Evolutionary conservation across 2,329 filamentous ascomycete genomes (phyloP).

Genomic region (Amauroascus verrucosus): DNA sequence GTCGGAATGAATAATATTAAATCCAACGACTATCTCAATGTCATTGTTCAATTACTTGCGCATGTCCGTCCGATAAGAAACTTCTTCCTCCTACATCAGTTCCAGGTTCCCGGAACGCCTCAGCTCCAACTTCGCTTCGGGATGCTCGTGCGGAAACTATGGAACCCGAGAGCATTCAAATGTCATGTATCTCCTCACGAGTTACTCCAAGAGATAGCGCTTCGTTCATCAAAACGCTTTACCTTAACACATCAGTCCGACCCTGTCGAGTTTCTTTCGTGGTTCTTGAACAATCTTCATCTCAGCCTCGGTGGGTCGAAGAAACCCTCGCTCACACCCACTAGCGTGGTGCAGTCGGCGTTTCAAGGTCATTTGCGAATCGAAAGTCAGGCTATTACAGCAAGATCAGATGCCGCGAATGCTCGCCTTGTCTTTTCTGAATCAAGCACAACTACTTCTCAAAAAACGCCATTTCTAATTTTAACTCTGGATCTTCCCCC

Average conservation of each 20-base stretch:
- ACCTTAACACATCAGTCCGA: constrained; percentile 84
- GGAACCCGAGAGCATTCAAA: constrained; percentile 95
- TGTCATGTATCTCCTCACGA: constrained; percentile 95
- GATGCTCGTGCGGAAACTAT: constrained; percentile 88
- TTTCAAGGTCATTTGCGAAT: constrained; percentile 90
- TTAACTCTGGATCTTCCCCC: constrained; percentile 87
- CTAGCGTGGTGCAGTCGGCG: constrained; percentile 75
- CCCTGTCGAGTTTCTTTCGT: constrained; percentile 90
- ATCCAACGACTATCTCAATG: constrained; percentile 97
- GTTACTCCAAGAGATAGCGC: constrained; percentile 83
- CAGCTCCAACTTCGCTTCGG: constrained; percentile 83
- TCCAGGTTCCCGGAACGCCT: constrained; percentile 50
- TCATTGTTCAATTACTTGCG: constrained; percentile 79
- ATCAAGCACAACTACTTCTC: constrained; percentile 66
- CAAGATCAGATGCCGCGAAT: constrained; percentile 67
- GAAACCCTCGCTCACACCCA: constrained; percentile 56
- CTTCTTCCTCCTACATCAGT: constrained; percentile 79
- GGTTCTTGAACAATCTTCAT: constrained; percentile 96
- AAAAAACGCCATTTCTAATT: constrained; percentile 73
- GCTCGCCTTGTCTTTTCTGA: constrained; percentile 91
- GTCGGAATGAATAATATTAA: constrained; percentile 99
- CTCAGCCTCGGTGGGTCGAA: constrained; percentile 82
- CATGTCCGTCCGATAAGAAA: constrained; percentile 86
- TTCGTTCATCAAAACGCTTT: constrained; percentile 85
- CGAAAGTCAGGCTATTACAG: constrained; percentile 87